phyloP scores from a whole-genome alignment of 257 asterid genomes.

The Plantago major region DNA sequence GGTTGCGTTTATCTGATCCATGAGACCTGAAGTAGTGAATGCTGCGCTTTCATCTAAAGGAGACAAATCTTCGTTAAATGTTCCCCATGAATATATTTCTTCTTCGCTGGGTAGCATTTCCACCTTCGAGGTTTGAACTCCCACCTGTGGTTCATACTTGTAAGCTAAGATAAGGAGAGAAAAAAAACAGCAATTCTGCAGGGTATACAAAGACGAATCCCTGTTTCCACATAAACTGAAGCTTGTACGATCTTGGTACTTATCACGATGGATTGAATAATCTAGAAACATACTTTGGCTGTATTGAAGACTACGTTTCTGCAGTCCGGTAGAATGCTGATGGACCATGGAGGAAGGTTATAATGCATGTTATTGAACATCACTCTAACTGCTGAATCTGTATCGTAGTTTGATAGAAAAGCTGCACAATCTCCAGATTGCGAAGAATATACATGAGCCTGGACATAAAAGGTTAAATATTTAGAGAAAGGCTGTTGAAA shows the following conservation, averaged over 20 bases:
- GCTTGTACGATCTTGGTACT: not conserved
- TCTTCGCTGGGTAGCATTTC: conserved; percentile 64
- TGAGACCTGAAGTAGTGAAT: conserved; percentile 65
- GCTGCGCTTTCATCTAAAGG: conserved; percentile 65
- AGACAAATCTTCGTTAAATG: conserved; percentile 74
- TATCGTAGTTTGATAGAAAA: conserved; percentile 72
- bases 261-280: not conserved
- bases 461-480: conserved; percentile 18
- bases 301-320: conserved; percentile 81
- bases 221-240: too few species aligned
- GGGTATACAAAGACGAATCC: too few species aligned
- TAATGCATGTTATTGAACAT: conserved; percentile 85
- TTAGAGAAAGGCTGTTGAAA: conserved; percentile 1
- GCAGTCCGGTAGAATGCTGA: conserved; percentile 97
- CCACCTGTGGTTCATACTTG: conserved; percentile 48
- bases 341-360: conserved; percentile 89
- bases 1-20: conserved; percentile 92
- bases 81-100: conserved; percentile 77
- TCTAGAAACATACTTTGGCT: conserved; percentile 61
- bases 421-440: conserved; percentile 83
- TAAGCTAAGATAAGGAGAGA: not conserved
- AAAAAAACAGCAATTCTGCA: too few species aligned
- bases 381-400: conserved; percentile 52
- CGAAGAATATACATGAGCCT: conserved; percentile 82
- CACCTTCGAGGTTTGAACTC: conserved; percentile 73